Percentiles rank a stretch among this genome's conserved stretches.
These are phyloP conservation scores for Quercus tomentella DNA, from an alignment of 331 rosid species.

Conservation along the genomic window DNA sequence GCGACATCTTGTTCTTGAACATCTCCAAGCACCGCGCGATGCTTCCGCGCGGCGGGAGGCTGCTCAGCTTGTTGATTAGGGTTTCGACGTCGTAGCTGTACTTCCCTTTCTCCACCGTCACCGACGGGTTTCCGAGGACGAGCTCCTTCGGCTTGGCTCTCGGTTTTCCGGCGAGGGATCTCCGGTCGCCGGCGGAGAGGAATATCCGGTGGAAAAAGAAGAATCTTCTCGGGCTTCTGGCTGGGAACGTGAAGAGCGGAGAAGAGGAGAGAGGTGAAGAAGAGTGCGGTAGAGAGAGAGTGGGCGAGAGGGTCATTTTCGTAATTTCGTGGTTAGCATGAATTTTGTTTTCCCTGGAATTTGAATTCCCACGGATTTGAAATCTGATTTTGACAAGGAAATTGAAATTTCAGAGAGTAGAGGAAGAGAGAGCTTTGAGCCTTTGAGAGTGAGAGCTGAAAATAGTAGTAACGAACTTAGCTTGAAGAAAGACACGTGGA, in stretches of 20 bases:
- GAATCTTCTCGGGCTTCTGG: slow-evolving; percentile 14
- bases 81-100: slow-evolving; percentile 93
- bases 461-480: neutral
- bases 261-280: slow-evolving; percentile 11
- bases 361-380: neutral
- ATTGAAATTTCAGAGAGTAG: slow-evolving; percentile 1
- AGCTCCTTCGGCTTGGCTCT: slow-evolving; percentile 64
- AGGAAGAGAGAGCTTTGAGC: neutral
- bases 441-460: neutral
- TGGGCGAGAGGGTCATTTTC: slow-evolving; percentile 50
- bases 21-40: slow-evolving; percentile 89
- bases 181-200: slow-evolving; percentile 10
- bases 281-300: slow-evolving; percentile 38
- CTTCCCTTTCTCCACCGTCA: slow-evolving; percentile 80
- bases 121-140: slow-evolving; percentile 70
- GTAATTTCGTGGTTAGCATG: slow-evolving; percentile 19
- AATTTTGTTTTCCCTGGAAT: neutral
- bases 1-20: slow-evolving; percentile 82
- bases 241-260: slow-evolving; percentile 24
- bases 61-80: slow-evolving; percentile 79
- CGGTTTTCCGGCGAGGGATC: slow-evolving; percentile 10
- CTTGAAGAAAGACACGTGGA: slow-evolving; percentile 37
- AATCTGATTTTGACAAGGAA: slow-evolving; percentile 11
- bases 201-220: slow-evolving; percentile 6
- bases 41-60: slow-evolving; percentile 96